Evolutionary conservation across 257 asterid genomes (phyloP).

Genomic region (Nicotiana otophora): DNA sequence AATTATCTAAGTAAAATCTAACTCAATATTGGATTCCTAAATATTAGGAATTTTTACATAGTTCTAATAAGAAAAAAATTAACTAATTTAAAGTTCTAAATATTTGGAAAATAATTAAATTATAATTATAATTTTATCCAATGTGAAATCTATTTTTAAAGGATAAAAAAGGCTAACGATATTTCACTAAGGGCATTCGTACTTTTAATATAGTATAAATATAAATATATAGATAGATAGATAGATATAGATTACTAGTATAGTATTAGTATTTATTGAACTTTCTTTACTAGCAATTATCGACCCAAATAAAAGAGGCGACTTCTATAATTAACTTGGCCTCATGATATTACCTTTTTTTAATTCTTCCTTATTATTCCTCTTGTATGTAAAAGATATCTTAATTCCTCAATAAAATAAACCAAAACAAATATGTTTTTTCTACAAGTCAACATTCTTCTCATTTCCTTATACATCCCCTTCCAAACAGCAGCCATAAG

Average conservation of each 20-base stretch:
- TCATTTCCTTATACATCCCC: neutral
- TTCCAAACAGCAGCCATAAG: conserved; percentile 1
- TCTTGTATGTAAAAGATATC: neutral
- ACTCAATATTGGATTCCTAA: too few species aligned
- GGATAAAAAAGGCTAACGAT: too few species aligned
- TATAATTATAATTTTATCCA: too few species aligned
- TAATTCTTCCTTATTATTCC: neutral
- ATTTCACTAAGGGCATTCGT: too few species aligned
- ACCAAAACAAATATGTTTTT: neutral
- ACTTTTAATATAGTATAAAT: too few species aligned
- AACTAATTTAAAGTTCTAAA: too few species aligned
- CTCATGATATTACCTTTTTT: neutral
- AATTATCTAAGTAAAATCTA: too few species aligned
- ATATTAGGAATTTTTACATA: too few species aligned
- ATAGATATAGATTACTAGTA: neutral
- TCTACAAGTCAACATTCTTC: neutral
- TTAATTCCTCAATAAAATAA: neutral
- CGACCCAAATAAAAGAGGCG: neutral
- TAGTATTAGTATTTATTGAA: neutral
- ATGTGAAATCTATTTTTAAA: too few species aligned
- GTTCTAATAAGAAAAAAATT: too few species aligned
- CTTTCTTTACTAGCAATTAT: neutral
- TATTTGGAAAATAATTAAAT: too few species aligned
- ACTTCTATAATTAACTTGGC: neutral
- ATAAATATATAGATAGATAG: too few species aligned